Evolutionary conservation across 495 filamentous ascomycete species (phyloP).

Genomic region (Trichoderma parareesei): DNA sequence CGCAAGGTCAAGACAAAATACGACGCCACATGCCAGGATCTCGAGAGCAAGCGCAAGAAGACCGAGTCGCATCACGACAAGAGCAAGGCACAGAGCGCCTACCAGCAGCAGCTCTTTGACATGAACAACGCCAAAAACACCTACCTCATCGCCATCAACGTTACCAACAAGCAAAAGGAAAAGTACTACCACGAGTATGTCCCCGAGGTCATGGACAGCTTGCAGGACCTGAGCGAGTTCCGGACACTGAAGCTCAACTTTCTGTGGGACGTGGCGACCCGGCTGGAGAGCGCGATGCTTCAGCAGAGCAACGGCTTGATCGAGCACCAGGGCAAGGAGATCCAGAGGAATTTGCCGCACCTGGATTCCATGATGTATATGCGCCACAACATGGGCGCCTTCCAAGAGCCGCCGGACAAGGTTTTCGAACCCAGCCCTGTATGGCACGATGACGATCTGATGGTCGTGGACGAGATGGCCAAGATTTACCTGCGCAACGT

Average conservation of each 20-base stretch:
- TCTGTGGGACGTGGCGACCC: conserved; percentile 71
- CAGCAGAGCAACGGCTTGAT: conserved; percentile 62
- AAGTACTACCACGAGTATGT: conserved; percentile 96
- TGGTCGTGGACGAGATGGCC: conserved; percentile 73
- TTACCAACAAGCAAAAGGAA: conserved; percentile 94
- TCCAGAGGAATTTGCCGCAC: conserved; percentile 77
- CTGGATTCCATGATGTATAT: conserved; percentile 97
- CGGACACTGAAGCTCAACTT: conserved; percentile 72
- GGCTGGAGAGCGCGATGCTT: conserved; percentile 68
- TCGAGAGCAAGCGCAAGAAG: conserved; percentile 92
- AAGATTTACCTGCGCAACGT: conserved; percentile 89
- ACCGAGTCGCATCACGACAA: conserved; percentile 83
- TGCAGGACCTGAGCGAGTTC: conserved; percentile 86
- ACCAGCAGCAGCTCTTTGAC: conserved; percentile 80
- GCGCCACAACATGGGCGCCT: conserved; percentile 73
- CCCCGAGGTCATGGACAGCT: conserved; percentile 83
- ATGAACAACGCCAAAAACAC: conserved; percentile 99
- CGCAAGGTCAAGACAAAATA: conserved; percentile 91
- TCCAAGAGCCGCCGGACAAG: conserved; percentile 75
- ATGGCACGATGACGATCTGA: conserved; percentile 87
- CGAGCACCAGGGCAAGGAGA: conserved; percentile 64
- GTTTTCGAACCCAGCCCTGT: conserved; percentile 91
- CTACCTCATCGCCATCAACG: conserved; percentile 89
- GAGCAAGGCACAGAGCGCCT: conserved; percentile 77
- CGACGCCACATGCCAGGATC: conserved; percentile 84